These are phyloP conservation scores for Saccharomycopsis capsularis DNA, from an alignment of 805 yeast species.

Conservation along the genomic window DNA sequence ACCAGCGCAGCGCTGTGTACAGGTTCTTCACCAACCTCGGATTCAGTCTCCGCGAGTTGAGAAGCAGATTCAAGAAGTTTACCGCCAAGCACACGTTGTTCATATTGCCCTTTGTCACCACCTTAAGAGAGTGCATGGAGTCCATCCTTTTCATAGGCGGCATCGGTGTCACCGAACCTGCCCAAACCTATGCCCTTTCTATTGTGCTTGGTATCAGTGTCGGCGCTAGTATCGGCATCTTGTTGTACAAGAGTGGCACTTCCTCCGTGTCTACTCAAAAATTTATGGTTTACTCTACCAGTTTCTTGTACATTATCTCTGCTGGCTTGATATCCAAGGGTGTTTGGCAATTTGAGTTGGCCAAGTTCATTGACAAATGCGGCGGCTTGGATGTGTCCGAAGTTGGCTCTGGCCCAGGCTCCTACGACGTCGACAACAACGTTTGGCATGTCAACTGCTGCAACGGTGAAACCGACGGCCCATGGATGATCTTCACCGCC, in stretches of 20 bases:
- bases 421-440: slow-evolving; percentile 70
- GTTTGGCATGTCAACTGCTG: slow-evolving; percentile 96
- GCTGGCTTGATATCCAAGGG: slow-evolving; percentile 85
- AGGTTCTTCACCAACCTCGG: not conserved
- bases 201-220: slow-evolving; percentile 48
- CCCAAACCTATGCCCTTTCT: slow-evolving; percentile 58
- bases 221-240: slow-evolving; percentile 59
- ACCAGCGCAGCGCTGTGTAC: not conserved
- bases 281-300: slow-evolving; percentile 67
- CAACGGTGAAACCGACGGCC: slow-evolving; percentile 85
- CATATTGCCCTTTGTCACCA: slow-evolving; percentile 75
- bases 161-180: slow-evolving; percentile 67
- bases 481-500: slow-evolving; percentile 88
- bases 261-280: slow-evolving; percentile 60
- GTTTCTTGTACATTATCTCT: slow-evolving; percentile 75
- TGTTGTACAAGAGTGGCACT: slow-evolving; percentile 72
- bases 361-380: slow-evolving; percentile 64
- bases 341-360: slow-evolving; percentile 84
- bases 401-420: slow-evolving; percentile 89
- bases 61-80: slow-evolving; percentile 30
- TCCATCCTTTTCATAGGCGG: slow-evolving; percentile 92
- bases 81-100: slow-evolving; percentile 62
- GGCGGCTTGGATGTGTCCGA: slow-evolving; percentile 82
- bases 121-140: slow-evolving; percentile 84
- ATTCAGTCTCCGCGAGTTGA: slow-evolving; percentile 10